Evolutionary conservation across 2,329 filamentous ascomycete genomes (phyloP).

Genomic region (Alternaria rosae): DNA sequence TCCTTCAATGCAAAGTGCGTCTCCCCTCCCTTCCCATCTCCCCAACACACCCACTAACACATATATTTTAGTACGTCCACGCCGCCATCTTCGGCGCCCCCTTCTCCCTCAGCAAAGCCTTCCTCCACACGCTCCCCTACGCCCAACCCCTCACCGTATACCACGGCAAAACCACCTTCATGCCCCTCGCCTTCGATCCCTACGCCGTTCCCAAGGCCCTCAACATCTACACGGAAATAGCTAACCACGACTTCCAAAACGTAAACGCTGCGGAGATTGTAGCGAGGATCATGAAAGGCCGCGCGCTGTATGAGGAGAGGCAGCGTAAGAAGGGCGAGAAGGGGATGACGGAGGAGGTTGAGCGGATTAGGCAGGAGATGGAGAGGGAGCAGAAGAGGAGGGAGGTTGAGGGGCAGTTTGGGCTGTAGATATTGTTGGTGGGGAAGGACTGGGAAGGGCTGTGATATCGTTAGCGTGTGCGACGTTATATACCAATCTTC

Average conservation of each 20-base stretch:
- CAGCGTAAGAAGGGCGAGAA: constrained; percentile 92
- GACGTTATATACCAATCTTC: neutral
- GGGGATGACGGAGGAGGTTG: constrained; percentile 71
- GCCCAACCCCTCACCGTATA: constrained; percentile 79
- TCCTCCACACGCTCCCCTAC: constrained; percentile 76
- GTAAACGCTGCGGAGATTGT: constrained; percentile 96
- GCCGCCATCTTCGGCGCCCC: constrained; percentile 89
- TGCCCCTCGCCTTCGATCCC: constrained; percentile 66
- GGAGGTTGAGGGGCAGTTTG: constrained; percentile 53
- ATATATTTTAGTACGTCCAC: constrained; percentile 73
- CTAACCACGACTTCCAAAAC: constrained; percentile 77
- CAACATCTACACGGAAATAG: constrained; percentile 83
- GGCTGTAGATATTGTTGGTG: constrained; percentile 12
- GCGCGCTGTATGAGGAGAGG: constrained; percentile 87
- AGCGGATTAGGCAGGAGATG: constrained; percentile 47
- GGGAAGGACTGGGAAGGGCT: neutral
- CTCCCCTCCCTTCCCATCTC: constrained; percentile 1
- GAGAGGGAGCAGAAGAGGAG: constrained; percentile 45
- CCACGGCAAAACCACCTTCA: constrained; percentile 94
- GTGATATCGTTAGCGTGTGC: neutral
- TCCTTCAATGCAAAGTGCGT: constrained; percentile 87
- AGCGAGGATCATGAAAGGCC: constrained; percentile 83
- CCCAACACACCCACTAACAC: constrained; percentile 7
- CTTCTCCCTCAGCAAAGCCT: constrained; percentile 81
- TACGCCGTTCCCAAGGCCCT: constrained; percentile 82